Conservation (phyloP, 805 yeast species). For the Scheffersomyces stipitis region DNA sequence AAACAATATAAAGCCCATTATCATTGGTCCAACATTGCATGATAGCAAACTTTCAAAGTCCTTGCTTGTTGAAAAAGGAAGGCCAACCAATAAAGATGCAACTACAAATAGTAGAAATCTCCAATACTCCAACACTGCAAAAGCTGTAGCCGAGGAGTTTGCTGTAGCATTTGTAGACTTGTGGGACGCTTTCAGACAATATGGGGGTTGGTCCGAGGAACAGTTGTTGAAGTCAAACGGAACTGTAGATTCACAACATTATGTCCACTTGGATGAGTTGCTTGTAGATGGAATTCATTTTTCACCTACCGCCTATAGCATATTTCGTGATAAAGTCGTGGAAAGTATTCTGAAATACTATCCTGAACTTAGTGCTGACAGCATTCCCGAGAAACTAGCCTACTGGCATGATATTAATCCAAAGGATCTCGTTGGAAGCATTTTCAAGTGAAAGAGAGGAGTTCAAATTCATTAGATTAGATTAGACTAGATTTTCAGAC, state of each 20-base stretch:
- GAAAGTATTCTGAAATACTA: conserved; percentile 37
- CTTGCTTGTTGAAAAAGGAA: conserved; percentile 10
- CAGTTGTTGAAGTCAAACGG: conserved; percentile 39
- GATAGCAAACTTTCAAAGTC: conserved; percentile 34
- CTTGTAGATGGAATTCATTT: conserved; percentile 60
- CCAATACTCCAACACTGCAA: conserved; percentile 52
- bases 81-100: conserved; percentile 25
- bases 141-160: conserved; percentile 43
- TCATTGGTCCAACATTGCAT: conserved; percentile 64
- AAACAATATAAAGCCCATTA: conserved; percentile 49
- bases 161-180: conserved; percentile 60
- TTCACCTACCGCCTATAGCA: conserved; percentile 47
- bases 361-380: conserved; percentile 50
- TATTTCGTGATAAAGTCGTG: conserved; percentile 47
- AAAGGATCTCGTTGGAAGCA: conserved; percentile 5
- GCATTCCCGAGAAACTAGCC: conserved; percentile 36
- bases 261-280: conserved; percentile 14
- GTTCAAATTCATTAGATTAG: too few relatives aligned
- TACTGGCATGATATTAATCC: conserved; percentile 35
- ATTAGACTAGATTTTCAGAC: too few relatives aligned
- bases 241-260: conserved; percentile 2
- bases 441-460: conserved; percentile 3
- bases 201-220: conserved; percentile 34
- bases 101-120: conserved; percentile 41
- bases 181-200: conserved; percentile 40